Percentiles rank a stretch among this genome's conserved stretches.
Evolutionary conservation across 306 rosid genomes (phyloP).

Genomic region (Quercus parvula): DNA sequence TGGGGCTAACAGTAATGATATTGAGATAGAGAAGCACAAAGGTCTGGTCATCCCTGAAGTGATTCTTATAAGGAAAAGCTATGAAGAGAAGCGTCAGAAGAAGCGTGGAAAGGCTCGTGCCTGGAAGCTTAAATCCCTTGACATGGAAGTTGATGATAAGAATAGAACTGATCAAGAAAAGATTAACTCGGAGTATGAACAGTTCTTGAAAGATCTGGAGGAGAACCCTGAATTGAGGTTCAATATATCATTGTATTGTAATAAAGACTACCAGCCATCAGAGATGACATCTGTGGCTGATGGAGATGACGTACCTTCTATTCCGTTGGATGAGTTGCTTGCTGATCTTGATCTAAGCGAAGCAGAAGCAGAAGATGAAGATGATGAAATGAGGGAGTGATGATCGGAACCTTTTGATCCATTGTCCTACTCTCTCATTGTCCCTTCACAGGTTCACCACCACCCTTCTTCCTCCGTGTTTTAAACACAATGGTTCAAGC

Average conservation of each 20-base stretch:
- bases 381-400: slow-evolving; percentile 42
- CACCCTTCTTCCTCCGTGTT: too few relatives aligned
- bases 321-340: slow-evolving; percentile 66
- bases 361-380: slow-evolving; percentile 39
- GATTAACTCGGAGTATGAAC: slow-evolving; percentile 52
- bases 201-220: slow-evolving; percentile 59
- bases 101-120: slow-evolving; percentile 48
- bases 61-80: slow-evolving; percentile 62
- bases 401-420: not conserved
- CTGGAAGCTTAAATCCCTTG: slow-evolving; percentile 57
- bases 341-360: slow-evolving; percentile 60
- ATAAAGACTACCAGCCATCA: slow-evolving; percentile 58
- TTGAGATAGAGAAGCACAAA: slow-evolving; percentile 55
- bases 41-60: slow-evolving; percentile 57
- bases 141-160: slow-evolving; percentile 59
- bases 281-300: slow-evolving; percentile 54
- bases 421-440: too few relatives aligned
- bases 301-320: slow-evolving; percentile 61
- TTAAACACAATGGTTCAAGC: too few relatives aligned
- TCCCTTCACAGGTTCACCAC: too few relatives aligned
- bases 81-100: slow-evolving; percentile 63
- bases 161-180: slow-evolving; percentile 39
- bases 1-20: slow-evolving; percentile 45
- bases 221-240: slow-evolving; percentile 59
- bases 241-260: slow-evolving; percentile 46